These are phyloP conservation scores for Terana coerulea DNA, from an alignment of 768 basidiomycete species.

Conservation along the genomic window DNA sequence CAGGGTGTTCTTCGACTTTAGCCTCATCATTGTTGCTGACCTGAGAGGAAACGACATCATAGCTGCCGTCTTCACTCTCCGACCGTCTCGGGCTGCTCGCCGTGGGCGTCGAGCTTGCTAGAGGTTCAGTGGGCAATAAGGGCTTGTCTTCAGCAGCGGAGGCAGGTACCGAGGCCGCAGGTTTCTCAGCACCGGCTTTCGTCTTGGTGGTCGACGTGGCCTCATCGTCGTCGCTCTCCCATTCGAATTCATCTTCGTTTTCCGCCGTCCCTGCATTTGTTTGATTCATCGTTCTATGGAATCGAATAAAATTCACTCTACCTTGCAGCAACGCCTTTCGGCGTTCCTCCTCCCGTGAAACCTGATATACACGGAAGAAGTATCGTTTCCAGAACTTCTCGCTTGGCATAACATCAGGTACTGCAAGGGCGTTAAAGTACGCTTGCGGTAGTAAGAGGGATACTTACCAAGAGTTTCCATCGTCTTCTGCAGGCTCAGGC, in stretches of 20 bases:
- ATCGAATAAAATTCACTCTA: conserved; percentile 26
- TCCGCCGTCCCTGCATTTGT: conserved; percentile 47
- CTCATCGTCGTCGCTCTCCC: conserved; percentile 93
- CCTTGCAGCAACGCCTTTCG: conserved; percentile 76
- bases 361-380: conserved; percentile 86
- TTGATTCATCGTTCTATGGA: too few relatives aligned
- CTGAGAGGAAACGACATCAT: conserved; percentile 32
- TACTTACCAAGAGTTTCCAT: conserved; percentile 56
- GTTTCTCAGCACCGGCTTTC: not conserved
- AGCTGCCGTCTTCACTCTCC: conserved; percentile 32
- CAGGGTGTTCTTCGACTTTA: not conserved
- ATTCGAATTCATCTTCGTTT: conserved; percentile 85
- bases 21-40: conserved; percentile 23
- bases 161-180: not conserved
- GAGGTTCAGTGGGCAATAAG: not conserved
- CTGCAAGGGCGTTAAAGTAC: conserved; percentile 34
- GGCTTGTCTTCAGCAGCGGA: conserved; percentile 8
- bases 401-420: conserved; percentile 60
- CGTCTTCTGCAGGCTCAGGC: conserved; percentile 47
- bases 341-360: conserved; percentile 71
- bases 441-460: conserved; percentile 5
- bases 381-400: conserved; percentile 83
- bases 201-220: not conserved
- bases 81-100: conserved; percentile 23
- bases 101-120: conserved; percentile 19